Evolutionary conservation across 2,329 filamentous ascomycete species (phyloP).

Genomic region (Raffaelea deltoideospora): DNA sequence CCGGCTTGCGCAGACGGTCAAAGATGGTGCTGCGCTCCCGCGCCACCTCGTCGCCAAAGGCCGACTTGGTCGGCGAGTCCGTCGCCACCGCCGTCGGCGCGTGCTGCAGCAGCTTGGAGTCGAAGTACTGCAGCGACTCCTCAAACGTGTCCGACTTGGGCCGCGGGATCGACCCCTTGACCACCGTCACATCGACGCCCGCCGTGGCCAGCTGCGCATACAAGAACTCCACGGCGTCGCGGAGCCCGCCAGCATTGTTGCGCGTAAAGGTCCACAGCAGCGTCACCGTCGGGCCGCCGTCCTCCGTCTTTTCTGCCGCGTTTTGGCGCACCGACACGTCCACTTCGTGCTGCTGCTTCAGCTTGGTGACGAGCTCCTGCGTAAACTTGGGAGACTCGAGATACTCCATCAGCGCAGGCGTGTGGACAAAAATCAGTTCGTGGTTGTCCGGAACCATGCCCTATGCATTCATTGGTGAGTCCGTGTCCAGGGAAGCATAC

Average conservation of each 20-base stretch:
- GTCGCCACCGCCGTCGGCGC: conserved; percentile 66
- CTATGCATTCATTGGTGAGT: conserved; percentile 23
- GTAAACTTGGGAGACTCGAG: conserved; percentile 70
- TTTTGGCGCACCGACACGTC: conserved; percentile 62
- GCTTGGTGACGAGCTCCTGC: conserved; percentile 64
- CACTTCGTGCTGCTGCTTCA: conserved; percentile 85
- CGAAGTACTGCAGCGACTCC: conserved; percentile 90
- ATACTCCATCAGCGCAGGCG: conserved; percentile 61
- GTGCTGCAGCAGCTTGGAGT: conserved; percentile 90
- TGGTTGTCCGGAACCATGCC: conserved; percentile 97
- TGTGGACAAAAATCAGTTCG: conserved; percentile 70
- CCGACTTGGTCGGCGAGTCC: conserved; percentile 77
- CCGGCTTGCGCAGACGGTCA: conserved; percentile 84
- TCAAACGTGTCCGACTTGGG: conserved; percentile 98
- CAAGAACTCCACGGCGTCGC: conserved; percentile 91
- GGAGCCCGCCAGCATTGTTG: conserved; percentile 89
- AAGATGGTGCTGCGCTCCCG: conserved; percentile 74
- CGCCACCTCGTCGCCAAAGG: conserved; percentile 66
- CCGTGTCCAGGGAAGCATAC: too few species aligned
- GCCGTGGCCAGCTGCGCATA: conserved; percentile 73
- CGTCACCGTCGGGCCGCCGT: conserved; percentile 41
- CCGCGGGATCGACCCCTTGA: conserved; percentile 92
- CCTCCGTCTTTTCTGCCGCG: conserved; percentile 39
- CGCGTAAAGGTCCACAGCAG: conserved; percentile 76
- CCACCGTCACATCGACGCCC: conserved; percentile 71